These are phyloP conservation scores for Exophiala mesophila DNA, from an alignment of 2,329 filamentous ascomycete genomes.

Conservation along the genomic window DNA sequence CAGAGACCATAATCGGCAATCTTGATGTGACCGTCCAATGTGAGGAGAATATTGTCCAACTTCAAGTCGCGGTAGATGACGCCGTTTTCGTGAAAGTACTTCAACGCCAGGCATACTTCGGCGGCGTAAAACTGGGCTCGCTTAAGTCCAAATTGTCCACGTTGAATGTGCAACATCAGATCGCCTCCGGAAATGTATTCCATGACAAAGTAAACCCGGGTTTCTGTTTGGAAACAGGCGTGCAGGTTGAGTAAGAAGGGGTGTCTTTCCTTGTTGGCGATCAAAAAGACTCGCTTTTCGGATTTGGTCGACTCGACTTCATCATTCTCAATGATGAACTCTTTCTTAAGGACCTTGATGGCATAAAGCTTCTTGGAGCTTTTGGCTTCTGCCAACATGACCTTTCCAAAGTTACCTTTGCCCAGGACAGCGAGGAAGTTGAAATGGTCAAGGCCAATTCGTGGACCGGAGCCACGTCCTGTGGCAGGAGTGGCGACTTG, in stretches of 20 bases:
- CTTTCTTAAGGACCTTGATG: constrained; percentile 98
- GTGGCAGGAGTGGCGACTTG: constrained; percentile 27
- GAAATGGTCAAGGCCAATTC: constrained; percentile 96
- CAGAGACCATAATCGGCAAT: constrained; percentile 98
- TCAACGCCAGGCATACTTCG: constrained; percentile 92
- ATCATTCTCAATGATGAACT: constrained; percentile 99
- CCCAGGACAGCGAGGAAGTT: constrained; percentile 97
- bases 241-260: constrained; percentile 93
- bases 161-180: constrained; percentile 97
- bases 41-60: constrained; percentile 84
- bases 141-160: constrained; percentile 92
- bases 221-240: constrained; percentile 98
- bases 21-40: constrained; percentile 95
- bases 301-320: constrained; percentile 97
- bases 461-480: constrained; percentile 38
- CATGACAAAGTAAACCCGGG: constrained; percentile 98
- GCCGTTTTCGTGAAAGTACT: constrained; percentile 99
- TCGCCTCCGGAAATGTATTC: constrained; percentile 98
- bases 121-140: constrained; percentile 98
- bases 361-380: constrained; percentile 86
- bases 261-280: constrained; percentile 94
- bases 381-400: constrained; percentile 99
- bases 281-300: constrained; percentile 93
- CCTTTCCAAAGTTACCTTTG: constrained; percentile 99
- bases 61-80: constrained; percentile 89